Base-by-base conservation (phyloP, 768 basidiomycete genomes). In the Coprinellus micaceus region DNA sequence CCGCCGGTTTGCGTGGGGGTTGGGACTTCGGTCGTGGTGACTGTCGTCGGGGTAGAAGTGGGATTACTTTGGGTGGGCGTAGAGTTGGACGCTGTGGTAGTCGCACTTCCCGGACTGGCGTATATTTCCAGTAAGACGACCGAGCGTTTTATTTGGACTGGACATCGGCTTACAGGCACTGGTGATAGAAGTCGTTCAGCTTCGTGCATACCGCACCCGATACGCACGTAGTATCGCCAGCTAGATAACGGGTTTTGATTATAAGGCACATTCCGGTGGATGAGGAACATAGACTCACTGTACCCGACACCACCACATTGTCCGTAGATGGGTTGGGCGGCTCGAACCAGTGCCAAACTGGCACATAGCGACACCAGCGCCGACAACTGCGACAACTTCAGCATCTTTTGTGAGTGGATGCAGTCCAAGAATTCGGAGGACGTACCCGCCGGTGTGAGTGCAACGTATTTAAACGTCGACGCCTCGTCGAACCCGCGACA, bases 251-350 rank as follows among this genome's bases (percentile, higher is more conserved):
- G 17, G 24, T 17, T 4, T 50, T 30, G 26, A 15, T 12, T 37
- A 3, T 15, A 11, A 21, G 15, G 24, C 12, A 19, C 28, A 22
- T 2, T 4, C n/a, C 10, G 22, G 33, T 10, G 24, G 47, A 4
- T 17, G 3, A n/a, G 15, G 26, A 29, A 24, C 13, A 10, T 10
- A 19, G 15, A 72, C 78, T 58, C 67, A 82, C 79, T 69, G 78
- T 79, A 81, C 53, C 66, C 69, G 54, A 71, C 70, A 33, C 81
- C 82, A 64, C 81, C 81, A 61, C 82, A 84, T 63, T 83, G 83
- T 10, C 74, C 79, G 47, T 66, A 83, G 37, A 77, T 45, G n/a
- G 77, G 69, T 36, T 70, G 62, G 4, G 50, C 50, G 25, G 9
- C 50, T 13, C 33, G 22, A 22, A 50, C 48, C 26, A 47, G 26